Percentiles rank a stretch among this genome's conserved stretches.
Conservation (phyloP, 2,329 filamentous ascomycete genomes). For the Claviceps purpurea region DNA sequence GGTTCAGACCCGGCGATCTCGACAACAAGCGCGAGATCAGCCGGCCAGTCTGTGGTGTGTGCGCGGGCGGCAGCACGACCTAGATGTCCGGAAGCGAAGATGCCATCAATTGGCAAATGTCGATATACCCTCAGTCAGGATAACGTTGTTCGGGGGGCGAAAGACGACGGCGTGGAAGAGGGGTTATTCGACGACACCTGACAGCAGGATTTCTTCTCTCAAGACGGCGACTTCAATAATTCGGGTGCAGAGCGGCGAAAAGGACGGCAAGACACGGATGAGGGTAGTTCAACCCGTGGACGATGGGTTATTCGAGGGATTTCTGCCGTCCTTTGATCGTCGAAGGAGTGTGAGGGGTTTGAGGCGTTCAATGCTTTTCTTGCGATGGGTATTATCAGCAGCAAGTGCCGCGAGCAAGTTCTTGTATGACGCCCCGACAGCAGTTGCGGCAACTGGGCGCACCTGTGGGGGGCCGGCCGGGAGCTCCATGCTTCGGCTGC, state of each 20-base stretch:
- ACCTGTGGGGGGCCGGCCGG: not conserved
- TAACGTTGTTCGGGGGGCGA: not conserved
- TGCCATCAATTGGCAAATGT: constrained; percentile 7
- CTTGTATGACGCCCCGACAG: not conserved
- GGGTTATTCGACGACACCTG: constrained; percentile 3
- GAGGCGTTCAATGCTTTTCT: not conserved
- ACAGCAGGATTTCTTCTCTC: not conserved
- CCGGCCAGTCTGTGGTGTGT: constrained; percentile 8
- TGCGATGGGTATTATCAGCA: not conserved
- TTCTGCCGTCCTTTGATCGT: not conserved
- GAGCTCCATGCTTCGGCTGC: not conserved
- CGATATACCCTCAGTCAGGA: not conserved
- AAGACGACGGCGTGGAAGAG: not conserved
- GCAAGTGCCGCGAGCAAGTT: not conserved
- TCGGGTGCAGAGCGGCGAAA: not conserved
- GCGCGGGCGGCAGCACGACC: constrained; percentile 9
- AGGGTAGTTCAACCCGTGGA: too few species aligned
- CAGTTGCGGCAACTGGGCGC: not conserved
- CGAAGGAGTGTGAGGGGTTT: not conserved
- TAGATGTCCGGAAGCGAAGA: constrained; percentile 2
- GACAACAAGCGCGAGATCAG: constrained; percentile 5
- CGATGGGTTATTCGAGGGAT: not conserved
- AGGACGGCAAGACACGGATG: too few species aligned
- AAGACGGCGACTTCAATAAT: not conserved
- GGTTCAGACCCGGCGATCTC: constrained; percentile 8